Conservation (phyloP, 176 grass and related monocot species). For the Oryza nivara region DNA sequence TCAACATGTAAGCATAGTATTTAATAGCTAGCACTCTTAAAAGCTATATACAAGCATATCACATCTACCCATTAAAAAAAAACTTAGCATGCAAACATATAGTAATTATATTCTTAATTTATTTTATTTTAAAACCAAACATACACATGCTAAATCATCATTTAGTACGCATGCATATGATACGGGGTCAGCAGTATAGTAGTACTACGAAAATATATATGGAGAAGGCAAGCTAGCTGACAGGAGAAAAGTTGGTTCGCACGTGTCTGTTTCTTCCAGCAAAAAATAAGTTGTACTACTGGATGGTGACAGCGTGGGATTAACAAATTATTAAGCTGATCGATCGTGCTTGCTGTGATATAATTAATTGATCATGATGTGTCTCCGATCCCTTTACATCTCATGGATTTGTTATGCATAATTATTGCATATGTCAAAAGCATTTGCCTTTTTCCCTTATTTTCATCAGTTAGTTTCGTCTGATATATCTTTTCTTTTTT, state of each 20-base stretch:
- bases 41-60: too few relatives aligned
- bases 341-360: background rate
- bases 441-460: background rate
- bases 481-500: too few relatives aligned
- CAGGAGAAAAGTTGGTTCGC: constrained; percentile 22
- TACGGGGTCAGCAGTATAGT: background rate
- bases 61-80: too few relatives aligned
- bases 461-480: background rate
- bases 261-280: constrained; percentile 28
- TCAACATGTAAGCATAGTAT: too few relatives aligned
- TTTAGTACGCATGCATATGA: background rate
- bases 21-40: too few relatives aligned
- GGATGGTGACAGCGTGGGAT: background rate
- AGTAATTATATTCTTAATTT: too few relatives aligned
- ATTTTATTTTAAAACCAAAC: too few relatives aligned
- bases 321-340: background rate
- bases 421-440: background rate
- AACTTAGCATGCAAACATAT: too few relatives aligned
- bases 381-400: background rate
- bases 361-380: background rate
- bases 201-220: background rate
- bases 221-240: constrained; percentile 3
- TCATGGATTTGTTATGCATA: constrained; percentile 10
- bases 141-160: too few relatives aligned
- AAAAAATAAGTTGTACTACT: background rate